Base-by-base conservation (phyloP, 371 early-diverging fungal species). In the Apophysomyces ossiformis region DNA sequence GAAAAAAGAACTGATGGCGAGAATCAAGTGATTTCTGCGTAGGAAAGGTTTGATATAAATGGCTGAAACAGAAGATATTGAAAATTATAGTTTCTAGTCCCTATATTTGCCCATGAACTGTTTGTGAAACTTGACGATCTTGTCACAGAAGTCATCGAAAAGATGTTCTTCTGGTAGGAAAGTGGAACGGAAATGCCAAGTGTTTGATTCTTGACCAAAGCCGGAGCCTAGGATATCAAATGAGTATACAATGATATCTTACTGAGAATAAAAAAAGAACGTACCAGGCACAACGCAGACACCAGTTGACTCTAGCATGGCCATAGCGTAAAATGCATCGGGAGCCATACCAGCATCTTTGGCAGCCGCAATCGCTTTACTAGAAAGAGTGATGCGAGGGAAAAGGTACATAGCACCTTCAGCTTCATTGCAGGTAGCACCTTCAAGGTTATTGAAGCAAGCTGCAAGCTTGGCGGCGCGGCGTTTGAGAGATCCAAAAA, bases 381-480 rank as follows among this genome's bases (percentile, higher is more conserved):
- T 59, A 12, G 98, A 92, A 5, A 98, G 71, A 12, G 75, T 69
- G 43, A 99, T 85, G 50, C 74, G 82, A 6, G 98, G 98, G 89
- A 97, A 97, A 54, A 97, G 84, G 77, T 99, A 99, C 97, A 99
- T 94, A 58, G 99, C 93, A 18, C 99, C 99, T 69, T 90, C 77
- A 16, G 97, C 97, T 60, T 79, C 76, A 69, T 96, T 92, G 82
- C 98, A 97, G 21, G 88, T 87, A 39, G 94, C 91, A 18, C 91
- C 93, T 72, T 95, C 94, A 62, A 97, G 78, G 7, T 66, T 58
- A 75, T 96, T 96, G 75, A 98, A 93, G 11, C 90, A 90, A 1
- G 75, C 73, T 7, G 88, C 88, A 26, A 98, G 87, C 70, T 87
- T 90, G 56, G 64, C 74, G 21, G 96, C 90, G 46, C 99, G 85